Base-by-base conservation (phyloP, 495 filamentous ascomycete genomes). In the Tuber umbilicatum region DNA sequence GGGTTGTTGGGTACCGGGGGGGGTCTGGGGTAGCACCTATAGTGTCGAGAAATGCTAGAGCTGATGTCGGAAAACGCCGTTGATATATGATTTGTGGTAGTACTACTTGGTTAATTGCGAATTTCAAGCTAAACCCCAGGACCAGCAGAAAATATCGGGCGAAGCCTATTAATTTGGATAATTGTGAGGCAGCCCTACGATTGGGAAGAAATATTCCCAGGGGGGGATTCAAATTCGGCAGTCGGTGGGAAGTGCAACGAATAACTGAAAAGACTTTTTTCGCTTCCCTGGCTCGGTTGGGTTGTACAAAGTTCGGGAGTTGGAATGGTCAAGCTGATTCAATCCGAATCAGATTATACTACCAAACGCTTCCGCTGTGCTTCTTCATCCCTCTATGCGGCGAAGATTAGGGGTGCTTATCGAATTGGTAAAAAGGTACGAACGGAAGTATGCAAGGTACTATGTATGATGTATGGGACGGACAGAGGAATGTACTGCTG, bases 111-210 rank as follows among this genome's bases (percentile, higher is more conserved):
- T 78, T 79, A 72, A 79, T 73, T 79, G 69, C 76, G 38, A 74
- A 72, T 73, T 45, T 21, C 35, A 50, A 50, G 45, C 45, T 6
- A 23, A 50, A 50, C 21, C 6, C 45, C 45, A 50, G 21, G 45
- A 43, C 47, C 23, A 64, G 55, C 55, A 64, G 12, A 60, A 40
- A 73, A 71, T n/a, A 68, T 67, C 42, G 74, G 64, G 35, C 70
- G 43, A 70, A n/a, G 71, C 69, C 77, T 71, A 72, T 72, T 79
- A 79, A 78, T 79, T 78, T 78, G 77, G 77, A 78, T 79, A 79
- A 79, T 78, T 78, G 69, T 10, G 70, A 23, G 47, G 45, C 39
- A 31, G 43, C 73, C 75, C 72, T 77, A 71, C 75, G 74, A 79
- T 78, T 68, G 72, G 72, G 77, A 78, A 16, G 41, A 77, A 70